phyloP scores from a whole-genome alignment of 164 flowering plant species.

The Kalanchoe fedtschenkoi region DNA sequence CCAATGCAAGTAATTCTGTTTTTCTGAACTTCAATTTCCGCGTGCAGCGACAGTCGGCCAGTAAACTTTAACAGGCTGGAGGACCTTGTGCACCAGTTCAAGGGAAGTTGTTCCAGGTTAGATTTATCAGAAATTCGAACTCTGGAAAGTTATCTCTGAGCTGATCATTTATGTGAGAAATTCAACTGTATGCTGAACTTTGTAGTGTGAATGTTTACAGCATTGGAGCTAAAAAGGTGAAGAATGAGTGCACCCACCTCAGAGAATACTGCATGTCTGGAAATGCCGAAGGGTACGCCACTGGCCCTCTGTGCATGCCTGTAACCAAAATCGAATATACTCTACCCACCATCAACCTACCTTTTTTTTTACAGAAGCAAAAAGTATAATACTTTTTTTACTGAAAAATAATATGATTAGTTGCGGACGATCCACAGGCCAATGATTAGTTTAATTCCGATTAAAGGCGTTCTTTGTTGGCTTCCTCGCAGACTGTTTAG shows the following conservation, averaged over 20 bases:
- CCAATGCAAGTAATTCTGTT: not conserved
- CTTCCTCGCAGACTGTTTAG: not conserved
- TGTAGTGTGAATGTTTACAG: constrained; percentile 16
- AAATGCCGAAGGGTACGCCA: constrained; percentile 32
- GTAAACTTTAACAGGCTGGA: constrained; percentile 29
- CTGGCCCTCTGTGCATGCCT: not conserved
- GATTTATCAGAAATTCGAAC: not conserved
- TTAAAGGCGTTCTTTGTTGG: not conserved
- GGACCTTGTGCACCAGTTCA: constrained; percentile 30
- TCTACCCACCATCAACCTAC: not conserved
- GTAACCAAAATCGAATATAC: not conserved
- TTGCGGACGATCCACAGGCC: not conserved
- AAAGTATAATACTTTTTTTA: not conserved
- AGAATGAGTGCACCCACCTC: constrained; percentile 25
- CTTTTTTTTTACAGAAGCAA: not conserved
- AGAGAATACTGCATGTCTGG: constrained; percentile 30
- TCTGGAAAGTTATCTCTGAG: not conserved
- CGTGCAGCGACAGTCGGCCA: constrained; percentile 18
- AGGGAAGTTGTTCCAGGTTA: constrained; percentile 43
- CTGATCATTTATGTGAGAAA: not conserved
- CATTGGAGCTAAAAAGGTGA: constrained; percentile 53
- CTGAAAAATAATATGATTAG: not conserved
- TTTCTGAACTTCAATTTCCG: not conserved
- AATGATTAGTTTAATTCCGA: not conserved
- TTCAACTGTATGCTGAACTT: not conserved